phyloP scores from a whole-genome alignment of 2,329 filamentous ascomycete genomes.

The Aquanectria penicillioides region DNA sequence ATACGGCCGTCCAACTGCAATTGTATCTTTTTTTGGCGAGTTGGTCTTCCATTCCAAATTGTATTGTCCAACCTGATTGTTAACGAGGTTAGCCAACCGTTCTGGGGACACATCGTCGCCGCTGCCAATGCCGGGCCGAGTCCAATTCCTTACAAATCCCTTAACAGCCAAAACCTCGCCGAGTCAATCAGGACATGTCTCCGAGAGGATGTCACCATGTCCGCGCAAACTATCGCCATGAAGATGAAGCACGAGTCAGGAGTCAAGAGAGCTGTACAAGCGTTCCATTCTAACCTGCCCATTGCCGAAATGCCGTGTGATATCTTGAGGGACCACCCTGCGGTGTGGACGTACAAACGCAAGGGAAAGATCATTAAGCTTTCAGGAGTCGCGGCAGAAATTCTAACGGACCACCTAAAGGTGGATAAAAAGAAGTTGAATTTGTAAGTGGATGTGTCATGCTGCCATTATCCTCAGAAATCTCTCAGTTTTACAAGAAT shows the following conservation, averaged over 20 bases:
- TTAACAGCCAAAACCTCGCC: neutral
- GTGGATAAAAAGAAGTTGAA: conserved; percentile 21
- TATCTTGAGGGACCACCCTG: neutral
- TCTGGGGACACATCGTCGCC: conserved; percentile 32
- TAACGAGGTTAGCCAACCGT: conserved; percentile 9
- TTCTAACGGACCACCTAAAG: conserved; percentile 5
- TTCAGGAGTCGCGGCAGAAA: conserved; percentile 26
- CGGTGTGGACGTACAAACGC: conserved; percentile 17
- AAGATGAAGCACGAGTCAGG: conserved; percentile 27
- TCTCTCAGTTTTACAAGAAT: no score
- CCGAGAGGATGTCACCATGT: neutral
- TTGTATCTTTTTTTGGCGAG: conserved; percentile 77
- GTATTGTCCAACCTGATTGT: no score
- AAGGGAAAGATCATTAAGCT: conserved; percentile 1
- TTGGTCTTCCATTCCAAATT: neutral
- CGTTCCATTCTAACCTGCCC: conserved; percentile 32
- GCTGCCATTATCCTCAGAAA: no score
- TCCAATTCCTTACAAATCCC: conserved; percentile 18
- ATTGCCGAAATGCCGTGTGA: conserved; percentile 28
- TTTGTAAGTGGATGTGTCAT: neutral
- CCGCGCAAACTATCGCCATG: conserved; percentile 6
- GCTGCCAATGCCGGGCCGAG: conserved; percentile 19
- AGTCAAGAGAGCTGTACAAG: conserved; percentile 26
- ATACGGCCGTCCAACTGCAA: conserved; percentile 73
- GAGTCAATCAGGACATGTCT: conserved; percentile 19